These are phyloP conservation scores for Cyberlindnera petersonii DNA, from an alignment of 805 yeast genomes.

Conservation along the genomic window DNA sequence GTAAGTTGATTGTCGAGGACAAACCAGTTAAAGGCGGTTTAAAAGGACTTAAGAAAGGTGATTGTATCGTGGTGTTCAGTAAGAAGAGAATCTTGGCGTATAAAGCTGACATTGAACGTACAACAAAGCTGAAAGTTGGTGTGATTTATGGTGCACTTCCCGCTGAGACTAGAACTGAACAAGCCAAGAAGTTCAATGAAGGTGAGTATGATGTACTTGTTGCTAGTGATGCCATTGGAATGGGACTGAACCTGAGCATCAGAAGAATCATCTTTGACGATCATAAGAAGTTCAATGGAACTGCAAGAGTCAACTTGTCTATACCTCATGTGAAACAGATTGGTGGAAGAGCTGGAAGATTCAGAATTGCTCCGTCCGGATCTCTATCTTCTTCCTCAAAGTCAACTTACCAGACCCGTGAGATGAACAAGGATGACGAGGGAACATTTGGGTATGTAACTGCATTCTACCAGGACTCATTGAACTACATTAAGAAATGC, in stretches of 20 bases:
- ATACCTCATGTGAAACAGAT: slow-evolving; percentile 81
- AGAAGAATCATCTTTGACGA: slow-evolving; percentile 74
- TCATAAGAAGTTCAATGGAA: slow-evolving; percentile 68
- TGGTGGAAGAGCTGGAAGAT: slow-evolving; percentile 96
- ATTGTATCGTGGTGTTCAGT: slow-evolving; percentile 85
- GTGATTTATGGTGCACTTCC: slow-evolving; percentile 95
- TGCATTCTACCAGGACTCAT: slow-evolving; percentile 43
- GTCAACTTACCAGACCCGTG: background rate
- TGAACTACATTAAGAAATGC: slow-evolving; percentile 41
- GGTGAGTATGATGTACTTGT: slow-evolving; percentile 79
- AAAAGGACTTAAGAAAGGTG: slow-evolving; percentile 57
- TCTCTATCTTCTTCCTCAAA: no score
- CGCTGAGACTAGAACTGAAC: slow-evolving; percentile 86
- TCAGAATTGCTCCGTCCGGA: slow-evolving; percentile 35
- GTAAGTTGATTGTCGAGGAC: slow-evolving; percentile 57
- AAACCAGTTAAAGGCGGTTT: slow-evolving; percentile 33
- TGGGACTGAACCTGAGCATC: slow-evolving; percentile 90
- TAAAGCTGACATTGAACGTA: slow-evolving; percentile 64
- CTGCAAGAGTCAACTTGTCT: slow-evolving; percentile 41
- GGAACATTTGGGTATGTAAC: slow-evolving; percentile 48
- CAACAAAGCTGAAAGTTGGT: slow-evolving; percentile 67
- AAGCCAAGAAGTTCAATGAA: slow-evolving; percentile 74
- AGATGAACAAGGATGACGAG: slow-evolving; percentile 14
- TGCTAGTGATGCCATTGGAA: slow-evolving; percentile 96
- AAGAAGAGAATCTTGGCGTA: slow-evolving; percentile 65